Conservation (phyloP, 768 basidiomycete genomes). For the Boletus reticuloceps region DNA sequence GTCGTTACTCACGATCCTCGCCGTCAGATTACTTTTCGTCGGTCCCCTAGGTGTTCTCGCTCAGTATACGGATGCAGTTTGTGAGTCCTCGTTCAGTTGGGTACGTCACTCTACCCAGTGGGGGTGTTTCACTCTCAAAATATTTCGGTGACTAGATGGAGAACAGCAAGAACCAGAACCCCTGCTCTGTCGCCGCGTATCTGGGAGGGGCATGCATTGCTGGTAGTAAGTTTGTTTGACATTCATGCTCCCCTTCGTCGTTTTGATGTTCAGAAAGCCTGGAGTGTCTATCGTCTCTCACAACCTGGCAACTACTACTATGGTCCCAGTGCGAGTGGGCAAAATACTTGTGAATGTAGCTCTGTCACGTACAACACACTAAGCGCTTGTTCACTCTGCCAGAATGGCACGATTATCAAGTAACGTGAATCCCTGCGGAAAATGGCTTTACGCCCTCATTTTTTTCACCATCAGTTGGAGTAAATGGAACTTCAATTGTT, state of each 20-base stretch:
- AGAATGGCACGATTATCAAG: constrained; percentile 40
- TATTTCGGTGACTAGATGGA: constrained; percentile 20
- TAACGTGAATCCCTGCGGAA: constrained; percentile 13
- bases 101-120: constrained; percentile 13
- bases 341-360: constrained; percentile 48
- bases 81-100: constrained; percentile 25
- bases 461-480: constrained; percentile 41
- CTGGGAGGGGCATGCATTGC: constrained; percentile 41
- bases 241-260: constrained; percentile 1
- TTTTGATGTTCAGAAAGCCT: constrained; percentile 29
- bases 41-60: constrained; percentile 17
- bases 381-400: constrained; percentile 57
- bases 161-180: constrained; percentile 46
- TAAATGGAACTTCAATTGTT: constrained; percentile 48
- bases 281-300: constrained; percentile 38
- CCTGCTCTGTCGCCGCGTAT: constrained; percentile 46
- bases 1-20: constrained; percentile 14
- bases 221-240: constrained; percentile 34
- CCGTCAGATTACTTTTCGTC: constrained; percentile 9
- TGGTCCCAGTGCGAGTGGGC: constrained; percentile 29
- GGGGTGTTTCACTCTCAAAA: not conserved
- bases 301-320: constrained; percentile 20
- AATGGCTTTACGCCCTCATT: not conserved
- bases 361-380: constrained; percentile 54
- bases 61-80: constrained; percentile 22